phyloP scores from a whole-genome alignment of 2,329 filamentous ascomycete genomes.

The Alternaria postmessia region DNA sequence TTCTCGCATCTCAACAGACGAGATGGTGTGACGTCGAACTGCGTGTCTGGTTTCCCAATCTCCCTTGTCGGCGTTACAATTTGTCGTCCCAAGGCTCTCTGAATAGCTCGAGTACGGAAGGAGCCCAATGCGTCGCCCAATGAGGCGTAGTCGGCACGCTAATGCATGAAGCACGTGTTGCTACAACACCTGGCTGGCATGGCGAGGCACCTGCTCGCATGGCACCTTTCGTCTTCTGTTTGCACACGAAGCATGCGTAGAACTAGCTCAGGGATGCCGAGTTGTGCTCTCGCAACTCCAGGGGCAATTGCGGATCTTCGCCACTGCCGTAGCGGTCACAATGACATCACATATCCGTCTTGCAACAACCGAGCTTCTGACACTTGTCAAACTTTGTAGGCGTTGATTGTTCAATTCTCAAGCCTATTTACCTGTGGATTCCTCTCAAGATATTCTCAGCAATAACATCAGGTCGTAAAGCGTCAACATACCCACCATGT shows the following conservation, averaged over 20 bases:
- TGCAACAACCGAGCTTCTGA: background rate
- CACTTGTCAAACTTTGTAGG: background rate
- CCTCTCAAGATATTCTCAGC: rapidly evolving
- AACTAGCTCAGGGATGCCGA: background rate
- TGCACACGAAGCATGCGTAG: background rate
- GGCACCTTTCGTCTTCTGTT: background rate
- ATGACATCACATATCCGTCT: conserved; percentile 10
- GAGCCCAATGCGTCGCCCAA: background rate
- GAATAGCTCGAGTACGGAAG: background rate
- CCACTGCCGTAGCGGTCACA: conserved; percentile 18
- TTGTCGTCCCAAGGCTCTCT: background rate
- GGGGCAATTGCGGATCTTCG: background rate
- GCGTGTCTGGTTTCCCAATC: too few species aligned
- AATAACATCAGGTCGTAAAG: too few species aligned
- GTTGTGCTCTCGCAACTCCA: background rate
- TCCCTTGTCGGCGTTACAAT: background rate
- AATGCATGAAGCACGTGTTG: conserved; percentile 12
- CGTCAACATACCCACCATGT: background rate
- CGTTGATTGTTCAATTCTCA: background rate
- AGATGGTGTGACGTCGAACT: background rate
- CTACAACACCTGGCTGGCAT: background rate
- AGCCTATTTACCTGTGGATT: background rate
- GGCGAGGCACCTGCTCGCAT: background rate
- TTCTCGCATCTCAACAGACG: conserved; percentile 19
- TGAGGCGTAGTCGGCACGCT: conserved; percentile 7